Evolutionary conservation across 805 yeast species (phyloP), one percentile per base, ranked within the genome.

Genomic region (Helenozyma rhizophorensis): DNA sequence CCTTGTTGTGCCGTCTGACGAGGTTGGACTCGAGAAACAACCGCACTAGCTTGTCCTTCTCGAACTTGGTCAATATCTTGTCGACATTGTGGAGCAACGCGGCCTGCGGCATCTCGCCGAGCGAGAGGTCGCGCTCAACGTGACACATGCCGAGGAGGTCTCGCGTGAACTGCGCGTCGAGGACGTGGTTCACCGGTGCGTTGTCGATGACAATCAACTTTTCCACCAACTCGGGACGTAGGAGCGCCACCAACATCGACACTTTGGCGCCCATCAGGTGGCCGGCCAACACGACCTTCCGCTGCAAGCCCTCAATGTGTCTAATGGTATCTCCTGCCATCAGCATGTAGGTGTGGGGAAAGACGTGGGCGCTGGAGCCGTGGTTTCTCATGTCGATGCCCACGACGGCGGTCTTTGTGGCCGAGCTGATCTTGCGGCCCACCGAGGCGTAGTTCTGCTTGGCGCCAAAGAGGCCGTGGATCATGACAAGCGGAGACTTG

Each of bases 231-330:
- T 60, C 63, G 2, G 75, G 75, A 27, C 58, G 40, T 36, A 50
- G 45, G 21, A 78, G 47, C 0, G 73, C 54, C 1, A 65, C 62
- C 28, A 67, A 34, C 70, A 78, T 66, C 0, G 74, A 74, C 1
- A 72, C 66, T 45, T 75, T 76, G 4, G 79, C 82, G 1, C 84
- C 84, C 74, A 78, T 69, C 13, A 80, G 75, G 47, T 72, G 80
- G 0, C 83, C 83, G 14, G 65, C 54, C 17, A 62, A 42, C 2
- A 58, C 37, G 13, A 43, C 51, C 8, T 36, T 34, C 4, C 45
- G 27, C 8, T 35, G 27, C 45, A 54, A 44, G 1, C 37, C 14
- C 22, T 57, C 42, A 2, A 73, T 40, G 31, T 64, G 64, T 24
- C 49, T 42, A 3, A 58, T 47, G 3, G 74, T 56, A 46, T 75